Evolutionary conservation across 176 grass and related monocot species (phyloP).

Genomic region (Ampelocalamus luodianensis): DNA sequence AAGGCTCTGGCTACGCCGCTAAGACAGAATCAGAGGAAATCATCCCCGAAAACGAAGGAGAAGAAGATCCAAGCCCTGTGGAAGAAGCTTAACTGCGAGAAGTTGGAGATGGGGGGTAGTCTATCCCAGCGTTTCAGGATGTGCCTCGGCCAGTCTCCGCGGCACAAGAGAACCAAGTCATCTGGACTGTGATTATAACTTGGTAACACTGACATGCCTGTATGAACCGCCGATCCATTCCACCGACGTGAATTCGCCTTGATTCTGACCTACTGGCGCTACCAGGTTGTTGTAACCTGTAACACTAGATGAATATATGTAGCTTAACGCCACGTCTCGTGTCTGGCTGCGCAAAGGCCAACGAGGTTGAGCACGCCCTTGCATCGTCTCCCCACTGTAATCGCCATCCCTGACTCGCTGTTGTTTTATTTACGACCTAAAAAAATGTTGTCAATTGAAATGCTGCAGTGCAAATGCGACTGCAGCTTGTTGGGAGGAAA

Average conservation of each 20-base stretch:
- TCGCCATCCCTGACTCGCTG: background rate
- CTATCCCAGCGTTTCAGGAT: constrained; percentile 67
- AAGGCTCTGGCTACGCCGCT: constrained; percentile 75
- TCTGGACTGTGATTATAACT: constrained; percentile 40
- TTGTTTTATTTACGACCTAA: background rate
- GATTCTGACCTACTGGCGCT: constrained; percentile 12
- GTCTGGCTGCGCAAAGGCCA: background rate
- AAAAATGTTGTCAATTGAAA: constrained; percentile 31
- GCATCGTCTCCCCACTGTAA: constrained; percentile 30
- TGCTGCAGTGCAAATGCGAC: background rate
- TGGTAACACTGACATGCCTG: constrained; percentile 27
- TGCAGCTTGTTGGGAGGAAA: background rate
- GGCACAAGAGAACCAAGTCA: constrained; percentile 61
- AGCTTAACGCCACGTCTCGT: constrained; percentile 19
- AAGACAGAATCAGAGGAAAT: constrained; percentile 57
- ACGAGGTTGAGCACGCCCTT: constrained; percentile 12
- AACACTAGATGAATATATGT: constrained; percentile 50
- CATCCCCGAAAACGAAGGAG: constrained; percentile 56
- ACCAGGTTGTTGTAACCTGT: constrained; percentile 9
- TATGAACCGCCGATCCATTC: constrained; percentile 7
- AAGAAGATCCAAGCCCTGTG: constrained; percentile 59
- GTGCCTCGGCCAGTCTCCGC: constrained; percentile 65
- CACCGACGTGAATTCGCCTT: constrained; percentile 5
- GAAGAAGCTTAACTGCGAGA: constrained; percentile 61
- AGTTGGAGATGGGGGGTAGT: constrained; percentile 47